These are phyloP conservation scores for Lomentospora prolificans DNA, from an alignment of 2,329 filamentous ascomycete genomes.

Conservation along the genomic window DNA sequence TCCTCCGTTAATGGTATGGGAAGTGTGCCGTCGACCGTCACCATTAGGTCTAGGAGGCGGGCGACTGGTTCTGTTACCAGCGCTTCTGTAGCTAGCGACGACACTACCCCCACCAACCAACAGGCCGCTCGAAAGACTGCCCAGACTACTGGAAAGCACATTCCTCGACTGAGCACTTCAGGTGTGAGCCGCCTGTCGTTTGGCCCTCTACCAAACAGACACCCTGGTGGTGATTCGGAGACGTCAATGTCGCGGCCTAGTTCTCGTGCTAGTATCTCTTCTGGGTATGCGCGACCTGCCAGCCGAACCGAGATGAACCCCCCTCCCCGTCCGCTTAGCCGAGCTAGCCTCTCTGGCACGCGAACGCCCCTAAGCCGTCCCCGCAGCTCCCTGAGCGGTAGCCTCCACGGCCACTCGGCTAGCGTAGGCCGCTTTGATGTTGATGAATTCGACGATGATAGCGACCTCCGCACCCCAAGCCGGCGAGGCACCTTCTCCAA, in stretches of 20 bases:
- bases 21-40: constrained; percentile 45
- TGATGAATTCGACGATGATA: constrained; percentile 29
- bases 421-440: constrained; percentile 48
- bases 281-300: constrained; percentile 37
- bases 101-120: constrained; percentile 37
- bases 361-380: constrained; percentile 61
- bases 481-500: constrained; percentile 44
- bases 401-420: constrained; percentile 46
- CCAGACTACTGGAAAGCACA: constrained; percentile 31
- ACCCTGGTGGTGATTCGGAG: constrained; percentile 30
- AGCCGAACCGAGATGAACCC: constrained; percentile 45
- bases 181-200: constrained; percentile 55
- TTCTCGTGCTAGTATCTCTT: constrained; percentile 58
- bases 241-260: constrained; percentile 54
- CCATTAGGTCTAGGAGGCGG: constrained; percentile 61
- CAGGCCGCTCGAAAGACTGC: background rate
- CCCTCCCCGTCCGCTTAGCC: constrained; percentile 52
- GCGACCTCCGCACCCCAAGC: constrained; percentile 40
- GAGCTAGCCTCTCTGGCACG: constrained; percentile 48
- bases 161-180: constrained; percentile 50
- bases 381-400: constrained; percentile 60
- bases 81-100: constrained; percentile 37
- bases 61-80: constrained; percentile 47
- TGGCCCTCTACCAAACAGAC: constrained; percentile 49
- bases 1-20: constrained; percentile 28